A percentile compares a stretch with the other conserved stretches of the same genome.
phyloP scores from a whole-genome alignment of 345 rosid species.

The Salix brachista region DNA sequence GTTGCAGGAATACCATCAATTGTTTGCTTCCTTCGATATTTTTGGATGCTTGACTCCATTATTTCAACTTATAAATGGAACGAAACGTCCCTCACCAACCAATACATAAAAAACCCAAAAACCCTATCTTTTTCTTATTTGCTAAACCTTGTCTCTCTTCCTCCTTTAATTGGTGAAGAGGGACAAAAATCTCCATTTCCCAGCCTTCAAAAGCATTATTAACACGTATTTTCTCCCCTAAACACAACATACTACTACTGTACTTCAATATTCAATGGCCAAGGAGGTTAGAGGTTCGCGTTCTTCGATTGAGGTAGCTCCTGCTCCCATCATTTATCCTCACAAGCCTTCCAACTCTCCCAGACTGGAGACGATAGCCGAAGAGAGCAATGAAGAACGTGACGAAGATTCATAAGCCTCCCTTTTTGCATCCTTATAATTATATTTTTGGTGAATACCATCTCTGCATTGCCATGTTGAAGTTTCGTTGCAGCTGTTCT shows the following conservation, averaged over 20 bases:
- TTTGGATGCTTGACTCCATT: neutral
- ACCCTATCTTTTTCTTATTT: neutral
- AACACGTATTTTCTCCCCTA: neutral
- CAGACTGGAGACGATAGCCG: slow-evolving; percentile 35
- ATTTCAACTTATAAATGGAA: neutral
- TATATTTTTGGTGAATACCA: neutral
- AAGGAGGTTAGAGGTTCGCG: slow-evolving; percentile 5
- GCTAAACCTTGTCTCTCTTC: neutral
- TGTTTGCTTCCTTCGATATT: neutral
- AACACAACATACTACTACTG: neutral
- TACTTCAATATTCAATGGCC: slow-evolving; percentile 19
- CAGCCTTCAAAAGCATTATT: neutral
- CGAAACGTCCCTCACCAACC: neutral
- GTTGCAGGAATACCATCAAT: neutral
- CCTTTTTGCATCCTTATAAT: neutral
- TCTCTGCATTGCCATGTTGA: neutral
- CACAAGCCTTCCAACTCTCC: slow-evolving; percentile 42
- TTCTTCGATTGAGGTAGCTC: slow-evolving; percentile 45
- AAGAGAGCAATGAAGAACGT: slow-evolving; percentile 25
- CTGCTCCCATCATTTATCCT: slow-evolving; percentile 38
- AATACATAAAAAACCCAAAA: neutral
- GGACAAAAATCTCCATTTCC: neutral
- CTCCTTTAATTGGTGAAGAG: neutral
- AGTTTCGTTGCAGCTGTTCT: neutral
- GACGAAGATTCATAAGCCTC: slow-evolving; percentile 10